Evolutionary conservation across 805 yeast genomes (phyloP).

Genomic region (Phaffomyces antillensis): DNA sequence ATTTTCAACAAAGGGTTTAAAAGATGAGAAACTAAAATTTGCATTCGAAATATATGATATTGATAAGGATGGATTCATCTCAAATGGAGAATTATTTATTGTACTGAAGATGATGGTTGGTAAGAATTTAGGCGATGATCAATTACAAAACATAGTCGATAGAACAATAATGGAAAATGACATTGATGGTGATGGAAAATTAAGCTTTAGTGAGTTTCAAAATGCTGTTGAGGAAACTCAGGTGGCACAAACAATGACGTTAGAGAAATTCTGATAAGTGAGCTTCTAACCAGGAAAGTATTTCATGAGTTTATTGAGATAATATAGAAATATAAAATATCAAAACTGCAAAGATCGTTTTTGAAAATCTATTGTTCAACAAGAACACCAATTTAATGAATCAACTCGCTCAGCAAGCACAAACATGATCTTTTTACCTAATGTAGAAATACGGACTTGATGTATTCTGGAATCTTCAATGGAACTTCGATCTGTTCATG

Average conservation of each 20-base stretch:
- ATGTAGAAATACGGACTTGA: too few relatives aligned
- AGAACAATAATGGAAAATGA: conserved; percentile 94
- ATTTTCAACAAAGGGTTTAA: conserved; percentile 76
- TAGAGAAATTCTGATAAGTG: conserved; percentile 32
- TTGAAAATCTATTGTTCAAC: too few relatives aligned
- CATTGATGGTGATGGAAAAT: conserved; percentile 74
- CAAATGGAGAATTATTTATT: conserved; percentile 89
- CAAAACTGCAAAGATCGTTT: too few relatives aligned
- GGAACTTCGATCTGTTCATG: too few relatives aligned
- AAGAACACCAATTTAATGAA: too few relatives aligned
- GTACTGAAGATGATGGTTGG: conserved; percentile 98
- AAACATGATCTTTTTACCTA: too few relatives aligned
- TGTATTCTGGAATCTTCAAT: too few relatives aligned
- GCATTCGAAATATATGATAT: conserved; percentile 94
- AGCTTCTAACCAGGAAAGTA: not conserved
- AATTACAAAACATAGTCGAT: conserved; percentile 94
- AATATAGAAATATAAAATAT: too few relatives aligned
- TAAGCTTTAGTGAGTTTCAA: conserved; percentile 83
- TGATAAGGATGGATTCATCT: conserved; percentile 89
- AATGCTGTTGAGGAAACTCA: conserved; percentile 50
- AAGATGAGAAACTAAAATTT: conserved; percentile 76
- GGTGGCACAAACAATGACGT: conserved; percentile 53
- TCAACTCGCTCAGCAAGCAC: too few relatives aligned
- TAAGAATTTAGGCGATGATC: conserved; percentile 73
- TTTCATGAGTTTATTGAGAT: too few relatives aligned